Conservation (phyloP, 2,329 filamentous ascomycete genomes). For the Aureobasidium melanogenum region DNA sequence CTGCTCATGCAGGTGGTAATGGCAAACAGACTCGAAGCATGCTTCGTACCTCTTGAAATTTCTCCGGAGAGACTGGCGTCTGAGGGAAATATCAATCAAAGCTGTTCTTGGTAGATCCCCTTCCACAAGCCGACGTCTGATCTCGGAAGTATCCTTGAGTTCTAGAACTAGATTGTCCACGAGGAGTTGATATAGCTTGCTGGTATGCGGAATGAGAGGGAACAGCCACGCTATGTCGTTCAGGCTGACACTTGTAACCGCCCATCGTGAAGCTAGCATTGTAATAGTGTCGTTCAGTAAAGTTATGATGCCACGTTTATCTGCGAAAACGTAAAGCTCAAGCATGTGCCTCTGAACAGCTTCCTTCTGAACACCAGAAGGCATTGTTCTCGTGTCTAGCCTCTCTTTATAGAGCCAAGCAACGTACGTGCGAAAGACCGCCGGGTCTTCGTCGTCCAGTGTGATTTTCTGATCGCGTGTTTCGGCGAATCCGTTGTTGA, state of each 20-base stretch:
- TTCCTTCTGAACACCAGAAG: not conserved
- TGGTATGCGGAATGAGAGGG: not conserved
- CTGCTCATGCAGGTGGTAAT: not conserved
- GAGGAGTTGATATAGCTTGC: not conserved
- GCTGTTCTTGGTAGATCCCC: not conserved
- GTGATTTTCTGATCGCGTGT: not conserved
- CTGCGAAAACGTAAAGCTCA: not conserved
- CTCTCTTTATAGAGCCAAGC: not conserved
- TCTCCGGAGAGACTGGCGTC: accelerated
- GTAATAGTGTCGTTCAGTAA: not conserved
- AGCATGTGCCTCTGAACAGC: not conserved
- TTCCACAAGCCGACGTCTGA: not conserved
- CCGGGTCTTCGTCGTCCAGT: not conserved
- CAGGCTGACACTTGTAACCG: accelerated
- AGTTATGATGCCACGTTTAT: not conserved
- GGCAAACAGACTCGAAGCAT: not conserved
- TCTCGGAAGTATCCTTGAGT: not conserved
- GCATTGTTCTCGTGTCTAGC: not conserved
- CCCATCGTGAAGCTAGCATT: not conserved
- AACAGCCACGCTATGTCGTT: not conserved
- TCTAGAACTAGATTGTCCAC: not conserved
- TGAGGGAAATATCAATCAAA: not conserved
- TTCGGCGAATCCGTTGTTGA: not conserved
- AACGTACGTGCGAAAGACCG: not conserved
- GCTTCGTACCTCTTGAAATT: not conserved